Conservation (phyloP, 1,284 basidiomycete species). For the Inonotus hispidus region DNA sequence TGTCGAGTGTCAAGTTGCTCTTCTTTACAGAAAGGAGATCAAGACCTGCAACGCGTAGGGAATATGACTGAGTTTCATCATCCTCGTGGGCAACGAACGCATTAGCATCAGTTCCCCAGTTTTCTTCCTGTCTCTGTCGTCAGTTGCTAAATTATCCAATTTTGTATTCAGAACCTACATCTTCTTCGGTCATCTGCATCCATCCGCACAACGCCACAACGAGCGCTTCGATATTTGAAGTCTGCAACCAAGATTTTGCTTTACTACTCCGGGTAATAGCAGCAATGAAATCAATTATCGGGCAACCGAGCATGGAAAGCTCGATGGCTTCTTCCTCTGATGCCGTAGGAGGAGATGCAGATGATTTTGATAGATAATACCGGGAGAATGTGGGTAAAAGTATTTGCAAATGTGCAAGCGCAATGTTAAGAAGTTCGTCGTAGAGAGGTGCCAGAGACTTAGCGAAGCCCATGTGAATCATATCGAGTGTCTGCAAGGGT, state of each 20-base stretch:
- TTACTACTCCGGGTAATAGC: constrained; percentile 56
- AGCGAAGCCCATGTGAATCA: constrained; percentile 73
- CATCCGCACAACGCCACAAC: constrained; percentile 64
- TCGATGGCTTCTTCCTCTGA: constrained; percentile 79
- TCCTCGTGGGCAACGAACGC: constrained; percentile 94
- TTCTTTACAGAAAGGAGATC: constrained; percentile 73
- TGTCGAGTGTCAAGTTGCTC: neutral
- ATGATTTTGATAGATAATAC: constrained; percentile 59
- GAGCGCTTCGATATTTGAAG: constrained; percentile 49
- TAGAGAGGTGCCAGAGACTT: constrained; percentile 58
- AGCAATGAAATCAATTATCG: constrained; percentile 78
- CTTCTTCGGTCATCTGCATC: constrained; percentile 85
- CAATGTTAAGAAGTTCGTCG: constrained; percentile 52
- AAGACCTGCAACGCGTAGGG: constrained; percentile 77
- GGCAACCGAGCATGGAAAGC: constrained; percentile 68
- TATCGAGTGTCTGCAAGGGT: constrained; percentile 58
- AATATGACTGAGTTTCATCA: constrained; percentile 82
- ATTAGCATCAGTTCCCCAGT: constrained; percentile 86
- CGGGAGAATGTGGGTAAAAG: constrained; percentile 63
- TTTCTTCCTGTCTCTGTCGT: constrained; percentile 63
- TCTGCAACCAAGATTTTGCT: constrained; percentile 56
- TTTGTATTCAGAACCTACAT: constrained; percentile 44
- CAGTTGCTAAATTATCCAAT: constrained; percentile 1
- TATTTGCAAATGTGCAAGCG: constrained; percentile 60
- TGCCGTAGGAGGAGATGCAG: constrained; percentile 49